Evolutionary conservation across 345 rosid species (phyloP).

Genomic region (Citrus maxima): DNA sequence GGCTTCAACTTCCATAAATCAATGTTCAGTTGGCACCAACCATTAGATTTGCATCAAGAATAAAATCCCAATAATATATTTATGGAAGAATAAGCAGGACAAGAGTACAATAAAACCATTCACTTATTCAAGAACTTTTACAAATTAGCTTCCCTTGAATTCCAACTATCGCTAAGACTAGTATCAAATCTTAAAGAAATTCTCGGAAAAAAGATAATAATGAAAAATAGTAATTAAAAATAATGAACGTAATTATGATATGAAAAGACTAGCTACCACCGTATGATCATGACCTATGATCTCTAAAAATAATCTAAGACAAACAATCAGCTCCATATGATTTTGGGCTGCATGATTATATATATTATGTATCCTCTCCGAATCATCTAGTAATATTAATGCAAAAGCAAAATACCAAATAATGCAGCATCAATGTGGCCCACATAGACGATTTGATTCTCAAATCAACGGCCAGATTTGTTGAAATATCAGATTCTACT

Average conservation of each 20-base stretch:
- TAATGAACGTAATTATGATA: not conserved
- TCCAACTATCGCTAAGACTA: not conserved
- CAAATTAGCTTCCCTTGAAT: not conserved
- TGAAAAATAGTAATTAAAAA: not conserved
- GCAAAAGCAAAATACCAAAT: not conserved
- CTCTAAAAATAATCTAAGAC: not conserved
- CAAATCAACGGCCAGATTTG: conserved; percentile 31
- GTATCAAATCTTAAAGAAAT: not conserved
- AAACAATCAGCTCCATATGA: not conserved
- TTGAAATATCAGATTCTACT: conserved; percentile 63
- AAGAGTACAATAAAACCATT: not conserved
- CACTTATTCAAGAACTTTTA: not conserved
- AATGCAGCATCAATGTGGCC: conserved; percentile 13
- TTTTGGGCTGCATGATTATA: not conserved
- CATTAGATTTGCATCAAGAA: not conserved
- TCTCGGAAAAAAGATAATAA: no score
- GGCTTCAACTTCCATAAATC: not conserved
- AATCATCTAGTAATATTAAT: not conserved
- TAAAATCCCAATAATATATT: no score
- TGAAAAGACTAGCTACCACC: not conserved
- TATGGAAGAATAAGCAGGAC: not conserved
- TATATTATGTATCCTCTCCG: not conserved
- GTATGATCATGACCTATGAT: not conserved
- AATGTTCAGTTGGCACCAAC: not conserved
- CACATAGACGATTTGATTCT: conserved; percentile 18